phyloP scores from a whole-genome alignment of 331 rosid species.

The Quercus lobata region DNA sequence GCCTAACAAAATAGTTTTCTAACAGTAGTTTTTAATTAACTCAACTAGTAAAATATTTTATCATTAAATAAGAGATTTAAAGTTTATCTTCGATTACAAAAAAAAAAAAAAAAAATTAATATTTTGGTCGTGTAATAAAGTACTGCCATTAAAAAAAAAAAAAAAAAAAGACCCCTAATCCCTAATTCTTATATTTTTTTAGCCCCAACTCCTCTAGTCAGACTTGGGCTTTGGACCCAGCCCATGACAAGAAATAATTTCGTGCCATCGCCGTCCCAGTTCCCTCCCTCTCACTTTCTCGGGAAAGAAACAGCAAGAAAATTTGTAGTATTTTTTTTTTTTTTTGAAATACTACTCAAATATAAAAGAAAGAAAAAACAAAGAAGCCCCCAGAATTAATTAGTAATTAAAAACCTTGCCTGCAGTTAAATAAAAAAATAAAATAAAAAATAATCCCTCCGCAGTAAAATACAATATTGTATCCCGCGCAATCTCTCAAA shows the following conservation, averaged over 20 bases:
- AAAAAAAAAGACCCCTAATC: not conserved
- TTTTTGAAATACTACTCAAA: not conserved
- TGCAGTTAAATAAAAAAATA: too few relatives aligned
- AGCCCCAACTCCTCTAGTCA: not conserved
- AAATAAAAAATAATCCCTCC: not conserved
- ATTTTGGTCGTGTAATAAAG: too few relatives aligned
- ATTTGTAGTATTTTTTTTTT: not conserved
- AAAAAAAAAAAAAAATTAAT: too few relatives aligned
- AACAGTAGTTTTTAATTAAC: too few relatives aligned
- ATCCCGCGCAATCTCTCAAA: slow-evolving; percentile 59
- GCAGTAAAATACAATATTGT: slow-evolving; percentile 10
- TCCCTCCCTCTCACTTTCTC: slow-evolving; percentile 39
- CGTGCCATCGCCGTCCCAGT: slow-evolving; percentile 21
- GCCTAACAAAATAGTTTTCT: accelerated
- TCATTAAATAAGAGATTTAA: accelerated
- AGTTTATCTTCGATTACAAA: accelerated
- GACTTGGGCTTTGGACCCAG: slow-evolving; percentile 23
- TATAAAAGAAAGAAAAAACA: too few relatives aligned
- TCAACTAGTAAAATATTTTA: accelerated
- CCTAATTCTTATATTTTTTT: too few relatives aligned
- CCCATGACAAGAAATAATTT: slow-evolving; percentile 22
- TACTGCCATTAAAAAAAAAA: accelerated
- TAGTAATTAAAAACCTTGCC: too few relatives aligned
- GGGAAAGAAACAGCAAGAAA: slow-evolving; percentile 40
- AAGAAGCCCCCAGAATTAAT: too few relatives aligned